Evolutionary conservation across 2,329 filamentous ascomycete species (phyloP).

Genomic region (Phaeosphaeriaceae sp.): DNA sequence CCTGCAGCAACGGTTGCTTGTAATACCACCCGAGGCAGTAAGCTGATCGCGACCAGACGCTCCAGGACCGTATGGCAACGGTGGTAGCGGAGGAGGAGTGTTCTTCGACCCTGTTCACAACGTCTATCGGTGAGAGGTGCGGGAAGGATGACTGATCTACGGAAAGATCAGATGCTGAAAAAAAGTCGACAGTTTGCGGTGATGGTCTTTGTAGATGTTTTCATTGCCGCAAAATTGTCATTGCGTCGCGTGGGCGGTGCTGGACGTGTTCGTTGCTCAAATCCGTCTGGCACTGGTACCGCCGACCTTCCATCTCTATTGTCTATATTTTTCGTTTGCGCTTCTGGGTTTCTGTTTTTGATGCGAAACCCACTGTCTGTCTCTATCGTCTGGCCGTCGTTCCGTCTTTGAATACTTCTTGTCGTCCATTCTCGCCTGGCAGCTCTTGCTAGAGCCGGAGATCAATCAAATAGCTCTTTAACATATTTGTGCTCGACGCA

Average conservation of each 20-base stretch:
- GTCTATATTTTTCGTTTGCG: background rate
- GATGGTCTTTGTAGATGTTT: background rate
- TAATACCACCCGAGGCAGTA: background rate
- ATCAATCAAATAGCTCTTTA: background rate
- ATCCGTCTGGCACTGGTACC: background rate
- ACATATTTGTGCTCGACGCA: background rate
- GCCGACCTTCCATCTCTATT: background rate
- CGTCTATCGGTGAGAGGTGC: slow-evolving; percentile 20
- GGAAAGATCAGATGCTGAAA: background rate
- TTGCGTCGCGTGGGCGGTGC: background rate
- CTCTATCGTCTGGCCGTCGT: background rate
- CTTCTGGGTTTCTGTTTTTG: background rate
- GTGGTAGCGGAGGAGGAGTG: slow-evolving; percentile 5
- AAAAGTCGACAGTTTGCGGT: background rate
- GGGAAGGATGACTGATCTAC: background rate
- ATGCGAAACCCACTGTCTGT: background rate
- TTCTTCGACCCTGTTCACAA: slow-evolving; percentile 36
- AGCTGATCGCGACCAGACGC: slow-evolving; percentile 3
- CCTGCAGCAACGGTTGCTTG: background rate
- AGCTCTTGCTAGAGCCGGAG: background rate
- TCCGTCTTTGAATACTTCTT: background rate
- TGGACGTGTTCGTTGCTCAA: background rate
- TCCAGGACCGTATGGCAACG: slow-evolving; percentile 7
- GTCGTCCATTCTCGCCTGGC: background rate
- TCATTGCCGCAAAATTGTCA: background rate